phyloP scores from a whole-genome alignment of 768 basidiomycete species.

The Boletus subparvulus region DNA sequence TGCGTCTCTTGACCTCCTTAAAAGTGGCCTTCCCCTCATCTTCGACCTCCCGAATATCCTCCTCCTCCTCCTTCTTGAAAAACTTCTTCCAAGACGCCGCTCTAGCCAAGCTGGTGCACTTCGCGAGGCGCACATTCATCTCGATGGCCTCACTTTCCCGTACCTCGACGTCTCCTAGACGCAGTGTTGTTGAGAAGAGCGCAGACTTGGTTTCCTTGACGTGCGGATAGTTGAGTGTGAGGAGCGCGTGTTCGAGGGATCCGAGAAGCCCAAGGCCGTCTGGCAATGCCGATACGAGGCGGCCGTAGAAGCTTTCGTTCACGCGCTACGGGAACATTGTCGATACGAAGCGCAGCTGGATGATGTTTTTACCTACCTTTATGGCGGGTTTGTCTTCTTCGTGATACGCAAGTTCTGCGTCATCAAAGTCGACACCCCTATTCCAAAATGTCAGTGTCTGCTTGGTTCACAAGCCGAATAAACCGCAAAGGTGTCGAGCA shows the following conservation, averaged over 20 bases:
- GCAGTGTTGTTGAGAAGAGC: constrained; percentile 61
- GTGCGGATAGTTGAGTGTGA: constrained; percentile 47
- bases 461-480: not conserved
- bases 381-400: constrained; percentile 68
- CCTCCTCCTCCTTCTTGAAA: constrained; percentile 37
- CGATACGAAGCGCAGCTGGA: not conserved
- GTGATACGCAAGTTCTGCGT: constrained; percentile 58
- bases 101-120: constrained; percentile 69
- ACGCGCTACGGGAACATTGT: constrained; percentile 43
- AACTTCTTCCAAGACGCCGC: constrained; percentile 72
- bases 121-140: constrained; percentile 71
- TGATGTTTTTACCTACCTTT: constrained; percentile 55
- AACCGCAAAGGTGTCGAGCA: not conserved
- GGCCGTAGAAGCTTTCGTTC: constrained; percentile 74
- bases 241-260: constrained; percentile 31
- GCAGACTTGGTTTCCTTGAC: constrained; percentile 67
- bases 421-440: constrained; percentile 90
- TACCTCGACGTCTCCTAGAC: constrained; percentile 73
- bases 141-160: constrained; percentile 71
- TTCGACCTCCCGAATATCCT: constrained; percentile 27
- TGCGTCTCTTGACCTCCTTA: constrained; percentile 42
- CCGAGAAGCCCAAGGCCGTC: constrained; percentile 27
- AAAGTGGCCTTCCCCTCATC: constrained; percentile 35
- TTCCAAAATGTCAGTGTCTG: constrained; percentile 3
- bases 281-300: constrained; percentile 40